Percentiles rank a stretch among this genome's conserved stretches.
phyloP scores from a whole-genome alignment of 495 filamentous ascomycete species.

The Pyrenopolyporus hunteri region DNA sequence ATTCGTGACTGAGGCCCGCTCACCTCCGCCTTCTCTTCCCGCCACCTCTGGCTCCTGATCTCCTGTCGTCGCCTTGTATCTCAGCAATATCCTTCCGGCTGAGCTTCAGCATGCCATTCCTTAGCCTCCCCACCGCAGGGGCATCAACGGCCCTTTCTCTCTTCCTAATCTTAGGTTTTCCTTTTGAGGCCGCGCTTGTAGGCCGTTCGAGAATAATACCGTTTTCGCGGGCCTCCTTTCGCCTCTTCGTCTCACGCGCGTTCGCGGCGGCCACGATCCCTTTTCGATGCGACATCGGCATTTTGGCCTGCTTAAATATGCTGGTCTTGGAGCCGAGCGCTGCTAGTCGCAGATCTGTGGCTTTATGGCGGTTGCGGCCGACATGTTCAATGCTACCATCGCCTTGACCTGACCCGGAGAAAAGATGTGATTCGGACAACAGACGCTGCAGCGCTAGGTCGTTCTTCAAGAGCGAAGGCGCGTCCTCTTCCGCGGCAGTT shows the following conservation, averaged over 20 bases:
- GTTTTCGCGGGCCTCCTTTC: constrained; percentile 83
- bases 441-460: constrained; percentile 90
- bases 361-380: constrained; percentile 65
- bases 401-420: constrained; percentile 65
- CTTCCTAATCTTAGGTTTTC: constrained; percentile 48
- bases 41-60: constrained; percentile 36
- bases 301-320: constrained; percentile 74
- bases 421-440: constrained; percentile 89
- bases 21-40: constrained; percentile 42
- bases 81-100: constrained; percentile 75
- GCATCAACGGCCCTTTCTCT: constrained; percentile 72
- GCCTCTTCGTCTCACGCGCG: constrained; percentile 69
- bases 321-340: constrained; percentile 78
- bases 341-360: constrained; percentile 80
- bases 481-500: constrained; percentile 52
- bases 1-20: not conserved
- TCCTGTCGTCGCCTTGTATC: constrained; percentile 59
- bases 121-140: constrained; percentile 80
- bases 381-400: constrained; percentile 61
- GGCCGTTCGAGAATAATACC: constrained; percentile 86
- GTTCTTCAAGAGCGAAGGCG: constrained; percentile 73
- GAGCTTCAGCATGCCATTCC: constrained; percentile 77
- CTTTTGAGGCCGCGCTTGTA: constrained; percentile 28
- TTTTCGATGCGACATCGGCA: constrained; percentile 80
- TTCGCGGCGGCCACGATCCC: constrained; percentile 73